Evolutionary conservation across 164 flowering plant genomes (phyloP).

Genomic region (Nymphaea thermarum): DNA sequence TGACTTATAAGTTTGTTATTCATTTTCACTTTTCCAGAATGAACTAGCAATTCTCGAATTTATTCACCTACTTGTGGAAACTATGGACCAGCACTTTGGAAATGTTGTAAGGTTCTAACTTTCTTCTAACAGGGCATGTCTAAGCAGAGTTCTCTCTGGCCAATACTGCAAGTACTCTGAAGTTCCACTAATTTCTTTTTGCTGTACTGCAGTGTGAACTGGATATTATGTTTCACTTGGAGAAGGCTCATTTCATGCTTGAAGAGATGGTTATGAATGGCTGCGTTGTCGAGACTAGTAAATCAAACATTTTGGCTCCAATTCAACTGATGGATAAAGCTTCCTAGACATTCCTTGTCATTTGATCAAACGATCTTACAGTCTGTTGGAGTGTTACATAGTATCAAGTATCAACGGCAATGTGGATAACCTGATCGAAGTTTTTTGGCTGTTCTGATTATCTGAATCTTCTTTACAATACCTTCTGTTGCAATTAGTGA

Average conservation of each 20-base stretch:
- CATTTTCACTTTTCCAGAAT: constrained; percentile 43
- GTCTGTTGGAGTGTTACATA: not conserved
- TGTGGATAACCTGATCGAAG: too few species aligned
- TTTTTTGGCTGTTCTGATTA: too few species aligned
- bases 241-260: constrained; percentile 98
- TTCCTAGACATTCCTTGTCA: constrained; percentile 16
- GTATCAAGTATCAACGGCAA: too few species aligned
- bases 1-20: not conserved
- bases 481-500: too few species aligned
- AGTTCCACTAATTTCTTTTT: too few species aligned
- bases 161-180: too few species aligned
- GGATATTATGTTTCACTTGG: constrained; percentile 97
- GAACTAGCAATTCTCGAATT: constrained; percentile 94
- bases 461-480: too few species aligned
- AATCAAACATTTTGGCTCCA: constrained; percentile 66
- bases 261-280: constrained; percentile 99
- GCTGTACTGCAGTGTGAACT: constrained; percentile 71
- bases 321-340: constrained; percentile 91
- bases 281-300: constrained; percentile 89
- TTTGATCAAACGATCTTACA: not conserved
- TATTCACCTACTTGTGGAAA: constrained; percentile 88
- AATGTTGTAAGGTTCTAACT: constrained; percentile 61
- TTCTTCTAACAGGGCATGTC: too few species aligned
- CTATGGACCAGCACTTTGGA: constrained; percentile 99
- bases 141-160: too few species aligned